Percentiles rank a stretch among this genome's conserved stretches.
Conservation (phyloP, 2,329 filamentous ascomycete genomes). For the Fragosphaeria purpurea region DNA sequence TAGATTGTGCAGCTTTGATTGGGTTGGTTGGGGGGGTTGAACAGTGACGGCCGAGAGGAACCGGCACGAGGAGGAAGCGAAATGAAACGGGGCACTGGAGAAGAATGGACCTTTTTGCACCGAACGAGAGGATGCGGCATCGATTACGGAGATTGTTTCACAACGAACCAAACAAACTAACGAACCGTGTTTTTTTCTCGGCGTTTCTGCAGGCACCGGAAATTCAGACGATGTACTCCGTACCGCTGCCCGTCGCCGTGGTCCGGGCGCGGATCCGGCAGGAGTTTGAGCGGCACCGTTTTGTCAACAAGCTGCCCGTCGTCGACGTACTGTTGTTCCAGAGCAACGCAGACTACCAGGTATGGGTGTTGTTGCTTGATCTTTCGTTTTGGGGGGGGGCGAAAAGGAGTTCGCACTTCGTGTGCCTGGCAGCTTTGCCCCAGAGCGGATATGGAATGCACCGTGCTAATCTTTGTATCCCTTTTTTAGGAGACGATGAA, state of each 20-base stretch:
- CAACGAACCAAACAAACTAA: no score
- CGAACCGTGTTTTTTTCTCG: no score
- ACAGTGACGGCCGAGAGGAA: no score
- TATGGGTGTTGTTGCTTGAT: constrained; percentile 28
- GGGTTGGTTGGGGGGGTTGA: neutral
- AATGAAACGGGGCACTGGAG: no score
- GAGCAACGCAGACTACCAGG: constrained; percentile 91
- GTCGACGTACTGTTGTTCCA: constrained; percentile 87
- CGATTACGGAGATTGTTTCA: no score
- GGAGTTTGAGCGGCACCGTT: constrained; percentile 94
- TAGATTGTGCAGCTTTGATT: no score
- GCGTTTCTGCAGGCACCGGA: constrained; percentile 63
- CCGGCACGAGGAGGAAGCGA: neutral
- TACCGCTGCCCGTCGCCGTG: constrained; percentile 76
- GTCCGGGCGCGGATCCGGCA: constrained; percentile 91
- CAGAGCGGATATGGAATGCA: no score
- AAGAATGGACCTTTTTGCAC: no score
- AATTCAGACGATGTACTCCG: constrained; percentile 93
- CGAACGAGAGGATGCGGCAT: no score
- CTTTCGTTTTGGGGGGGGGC: neutral
- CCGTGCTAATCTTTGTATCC: no score
- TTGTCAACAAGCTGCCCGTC: constrained; percentile 76
- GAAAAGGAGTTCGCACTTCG: no score
- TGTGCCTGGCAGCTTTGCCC: no score
- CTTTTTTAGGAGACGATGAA: constrained; percentile 69